These are phyloP conservation scores for Trichoderma afroharzianum DNA, from an alignment of 2,329 filamentous ascomycete species.

Conservation along the genomic window DNA sequence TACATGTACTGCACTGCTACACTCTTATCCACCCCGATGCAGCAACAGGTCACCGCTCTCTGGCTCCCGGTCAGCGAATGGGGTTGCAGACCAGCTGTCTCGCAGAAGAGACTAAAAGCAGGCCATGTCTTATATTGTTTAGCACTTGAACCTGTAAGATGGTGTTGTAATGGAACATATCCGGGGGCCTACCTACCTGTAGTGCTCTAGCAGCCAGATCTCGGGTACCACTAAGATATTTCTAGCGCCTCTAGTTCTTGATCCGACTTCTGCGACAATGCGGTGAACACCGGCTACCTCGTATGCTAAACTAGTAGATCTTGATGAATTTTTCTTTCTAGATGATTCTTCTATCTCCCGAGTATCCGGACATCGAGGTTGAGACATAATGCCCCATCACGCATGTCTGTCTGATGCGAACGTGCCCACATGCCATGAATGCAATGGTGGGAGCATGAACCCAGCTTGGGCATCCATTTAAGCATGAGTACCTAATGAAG, in stretches of 20 bases:
- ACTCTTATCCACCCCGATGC: conserved; percentile 2
- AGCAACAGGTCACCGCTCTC: neutral
- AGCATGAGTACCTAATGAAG: neutral
- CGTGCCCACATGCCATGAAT: neutral
- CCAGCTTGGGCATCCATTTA: neutral
- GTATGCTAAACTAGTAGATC: neutral
- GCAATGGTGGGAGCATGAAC: neutral
- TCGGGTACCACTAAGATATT: neutral
- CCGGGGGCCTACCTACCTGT: neutral
- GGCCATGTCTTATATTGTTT: neutral
- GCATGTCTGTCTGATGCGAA: neutral
- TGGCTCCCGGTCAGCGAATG: neutral
- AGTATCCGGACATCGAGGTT: neutral
- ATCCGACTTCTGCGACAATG: neutral
- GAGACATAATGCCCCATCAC: neutral
- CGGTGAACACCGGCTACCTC: neutral
- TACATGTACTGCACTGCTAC: neutral
- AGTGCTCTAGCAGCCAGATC: neutral
- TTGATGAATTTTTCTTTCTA: neutral
- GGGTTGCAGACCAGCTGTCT: neutral
- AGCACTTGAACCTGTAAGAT: neutral
- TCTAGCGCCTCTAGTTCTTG: neutral
- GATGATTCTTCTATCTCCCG: neutral
- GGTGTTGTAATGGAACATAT: neutral
- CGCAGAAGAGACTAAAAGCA: neutral